These are phyloP conservation scores for Cladosporium sp. DNA, from an alignment of 2,329 filamentous ascomycete genomes.

Conservation along the genomic window DNA sequence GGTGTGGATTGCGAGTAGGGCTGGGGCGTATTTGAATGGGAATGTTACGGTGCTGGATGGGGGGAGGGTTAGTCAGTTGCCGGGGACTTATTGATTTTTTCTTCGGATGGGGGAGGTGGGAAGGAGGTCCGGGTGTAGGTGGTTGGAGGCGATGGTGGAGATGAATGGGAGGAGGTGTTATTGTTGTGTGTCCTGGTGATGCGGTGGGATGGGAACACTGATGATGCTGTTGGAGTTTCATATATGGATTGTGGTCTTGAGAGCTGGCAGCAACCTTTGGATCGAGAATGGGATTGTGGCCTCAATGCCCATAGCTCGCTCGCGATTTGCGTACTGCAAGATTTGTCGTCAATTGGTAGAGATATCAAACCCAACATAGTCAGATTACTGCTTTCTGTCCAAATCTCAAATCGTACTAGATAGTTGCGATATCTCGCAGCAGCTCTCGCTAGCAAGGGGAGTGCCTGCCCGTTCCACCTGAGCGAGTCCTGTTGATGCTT, in stretches of 20 bases:
- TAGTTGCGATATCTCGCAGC: background rate
- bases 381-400: background rate
- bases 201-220: background rate
- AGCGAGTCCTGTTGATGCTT: background rate
- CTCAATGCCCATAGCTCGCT: background rate
- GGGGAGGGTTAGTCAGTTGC: conserved; percentile 42
- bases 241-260: background rate
- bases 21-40: conserved; percentile 68
- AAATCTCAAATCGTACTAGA: too few relatives aligned
- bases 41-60: conserved; percentile 64
- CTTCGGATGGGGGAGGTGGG: too few relatives aligned
- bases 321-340: background rate
- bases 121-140: background rate
- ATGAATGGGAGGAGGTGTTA: too few relatives aligned
- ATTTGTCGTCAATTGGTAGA: background rate
- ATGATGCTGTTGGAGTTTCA: background rate
- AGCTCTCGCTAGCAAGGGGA: background rate
- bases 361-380: too few relatives aligned
- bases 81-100: conserved; percentile 23
- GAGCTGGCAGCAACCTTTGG: background rate
- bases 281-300: background rate
- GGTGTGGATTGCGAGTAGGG: conserved; percentile 64
- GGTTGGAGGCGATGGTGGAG: background rate
- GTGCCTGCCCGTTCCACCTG: background rate
- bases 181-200: background rate